Evolutionary conservation across 108 stramenopile genomes (phyloP), one percentile per base, ranked within the genome.

Genomic region (Conticribra weissflogii): DNA sequence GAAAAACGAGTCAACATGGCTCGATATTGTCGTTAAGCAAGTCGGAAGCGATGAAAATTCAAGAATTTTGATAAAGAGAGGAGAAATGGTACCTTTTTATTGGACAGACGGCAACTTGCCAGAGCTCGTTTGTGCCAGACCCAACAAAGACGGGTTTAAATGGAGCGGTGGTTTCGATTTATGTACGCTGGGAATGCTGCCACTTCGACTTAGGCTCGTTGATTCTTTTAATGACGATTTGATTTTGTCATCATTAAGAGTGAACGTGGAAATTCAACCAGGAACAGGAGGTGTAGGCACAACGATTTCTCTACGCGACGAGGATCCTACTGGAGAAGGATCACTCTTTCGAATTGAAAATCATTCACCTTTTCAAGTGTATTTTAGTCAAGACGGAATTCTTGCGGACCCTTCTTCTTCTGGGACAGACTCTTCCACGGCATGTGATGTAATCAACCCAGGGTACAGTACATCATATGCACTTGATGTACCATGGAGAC

Each of bases 101-200:
- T 91, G 90, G 90, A 56, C 74, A 16, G 85, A 88, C 56, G 74
- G 68, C 44, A 69, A 75, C 22, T 64, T 86, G 9, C 90, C 90
- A 24, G 77, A 74, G 55, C 78, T 91, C 14, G 81, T 87, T 2
- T 74, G 85, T 55, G 55, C 84, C 16, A 55, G 79, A 22, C 85
- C 86, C 8, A 66, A 15, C 32, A 27, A 24, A 47, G 0, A 19
- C 46, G 27, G 31, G 27, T 88, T 73, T 62, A 70, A 55, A 73
- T 91, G 90, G 90, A 85, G 82, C 45, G 90, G 90, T 23, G 90
- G 87, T 0, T 87, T 91, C 68, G 90, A 91, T 71, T 72, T 88
- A 9, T 80, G 85, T 30, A 82, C 66, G 29, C 66, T 91, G 3
- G 90, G 90, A 24, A 86, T 83, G 75, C 53, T 77, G 7, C 83